Conservation (phyloP, 768 basidiomycete species). For the Neoboletus subvelutipes region DNA sequence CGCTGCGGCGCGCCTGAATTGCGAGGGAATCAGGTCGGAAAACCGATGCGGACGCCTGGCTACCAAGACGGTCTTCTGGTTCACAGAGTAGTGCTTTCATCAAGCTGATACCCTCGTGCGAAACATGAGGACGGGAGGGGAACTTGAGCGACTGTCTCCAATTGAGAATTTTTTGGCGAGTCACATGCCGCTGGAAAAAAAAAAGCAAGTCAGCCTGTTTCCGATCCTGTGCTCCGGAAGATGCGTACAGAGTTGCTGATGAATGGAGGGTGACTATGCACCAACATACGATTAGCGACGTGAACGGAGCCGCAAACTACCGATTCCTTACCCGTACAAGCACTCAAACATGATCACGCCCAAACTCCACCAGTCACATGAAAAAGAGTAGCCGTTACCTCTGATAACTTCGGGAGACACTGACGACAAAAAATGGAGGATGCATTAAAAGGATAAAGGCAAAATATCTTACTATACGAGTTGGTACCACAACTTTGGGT, state of each 20-base stretch:
- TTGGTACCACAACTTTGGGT: conserved; percentile 74
- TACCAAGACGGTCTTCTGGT: conserved; percentile 90
- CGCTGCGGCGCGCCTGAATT: conserved; percentile 70
- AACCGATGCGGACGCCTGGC: conserved; percentile 63
- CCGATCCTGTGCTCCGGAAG: conserved; percentile 21
- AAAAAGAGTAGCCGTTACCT: conserved; percentile 89
- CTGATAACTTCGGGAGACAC: conserved; percentile 92
- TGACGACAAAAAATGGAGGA: conserved; percentile 34
- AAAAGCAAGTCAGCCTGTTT: conserved; percentile 10
- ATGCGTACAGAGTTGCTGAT: conserved; percentile 83
- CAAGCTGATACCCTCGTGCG: conserved; percentile 82
- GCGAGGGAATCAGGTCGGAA: conserved; percentile 78
- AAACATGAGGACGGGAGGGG: conserved; percentile 79
- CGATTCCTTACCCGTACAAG: conserved; percentile 72
- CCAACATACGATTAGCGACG: conserved; percentile 23
- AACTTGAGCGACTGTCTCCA: conserved; percentile 91
- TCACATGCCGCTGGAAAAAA: conserved; percentile 74
- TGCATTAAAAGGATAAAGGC: conserved; percentile 27
- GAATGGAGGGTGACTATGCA: conserved; percentile 85
- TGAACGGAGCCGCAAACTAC: conserved; percentile 27
- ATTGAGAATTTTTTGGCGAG: conserved; percentile 95
- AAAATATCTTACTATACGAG: conserved; percentile 69
- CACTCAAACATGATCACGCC: conserved; percentile 97
- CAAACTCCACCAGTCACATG: conserved; percentile 98
- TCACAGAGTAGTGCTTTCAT: conserved; percentile 92